phyloP scores from a whole-genome alignment of 2,329 filamentous ascomycete genomes.

The Cytospora leucostoma region DNA sequence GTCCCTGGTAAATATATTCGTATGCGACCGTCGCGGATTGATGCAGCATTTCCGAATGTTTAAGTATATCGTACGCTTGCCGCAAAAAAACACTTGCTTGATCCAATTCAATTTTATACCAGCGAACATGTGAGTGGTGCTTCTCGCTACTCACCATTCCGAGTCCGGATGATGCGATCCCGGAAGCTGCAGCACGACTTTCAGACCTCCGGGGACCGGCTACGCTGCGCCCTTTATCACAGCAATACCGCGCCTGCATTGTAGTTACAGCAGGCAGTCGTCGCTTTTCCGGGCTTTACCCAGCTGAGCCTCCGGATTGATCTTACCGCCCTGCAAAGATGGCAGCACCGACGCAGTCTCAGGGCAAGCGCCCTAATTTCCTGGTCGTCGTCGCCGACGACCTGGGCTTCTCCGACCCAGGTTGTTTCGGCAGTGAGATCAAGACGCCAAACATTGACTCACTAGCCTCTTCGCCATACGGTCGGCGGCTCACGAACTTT shows the following conservation, averaged over 20 bases:
- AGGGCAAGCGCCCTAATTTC: constrained; percentile 32
- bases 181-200: not conserved
- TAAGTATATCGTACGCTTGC: no score
- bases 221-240: not conserved
- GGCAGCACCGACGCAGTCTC: not conserved
- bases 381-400: constrained; percentile 36
- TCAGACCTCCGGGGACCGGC: not conserved
- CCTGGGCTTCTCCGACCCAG: constrained; percentile 33
- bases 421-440: constrained; percentile 57
- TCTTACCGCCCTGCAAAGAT: not conserved
- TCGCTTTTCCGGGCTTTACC: not conserved
- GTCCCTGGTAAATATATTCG: no score
- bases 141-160: not conserved
- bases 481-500: constrained; percentile 58
- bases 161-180: not conserved
- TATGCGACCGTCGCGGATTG: no score
- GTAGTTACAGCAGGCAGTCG: not conserved
- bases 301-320: not conserved
- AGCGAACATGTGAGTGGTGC: not conserved
- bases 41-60: no score
- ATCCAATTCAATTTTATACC: no score
- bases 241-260: not conserved
- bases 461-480: constrained; percentile 41
- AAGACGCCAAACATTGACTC: constrained; percentile 57
- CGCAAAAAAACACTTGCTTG: no score